phyloP scores from a whole-genome alignment of 352 stramenopile genomes.

The Phytophthora macrochlamydospora region DNA sequence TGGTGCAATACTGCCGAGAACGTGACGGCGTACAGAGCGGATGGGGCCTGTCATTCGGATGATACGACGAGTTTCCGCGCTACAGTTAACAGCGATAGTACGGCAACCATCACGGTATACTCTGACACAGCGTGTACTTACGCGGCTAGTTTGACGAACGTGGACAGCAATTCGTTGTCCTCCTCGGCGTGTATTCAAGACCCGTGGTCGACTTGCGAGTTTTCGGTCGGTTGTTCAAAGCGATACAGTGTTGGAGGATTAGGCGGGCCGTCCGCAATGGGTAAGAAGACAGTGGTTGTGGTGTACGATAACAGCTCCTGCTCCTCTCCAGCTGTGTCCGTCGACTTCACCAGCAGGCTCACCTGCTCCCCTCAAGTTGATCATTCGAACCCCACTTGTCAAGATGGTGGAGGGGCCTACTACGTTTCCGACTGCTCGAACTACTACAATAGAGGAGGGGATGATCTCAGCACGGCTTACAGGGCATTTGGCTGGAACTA shows the following conservation, averaged over 20 bases:
- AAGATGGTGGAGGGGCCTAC: background rate
- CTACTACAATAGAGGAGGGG: background rate
- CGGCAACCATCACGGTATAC: background rate
- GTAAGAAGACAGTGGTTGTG: too few species aligned
- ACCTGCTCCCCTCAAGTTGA: background rate
- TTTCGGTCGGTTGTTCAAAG: too few species aligned
- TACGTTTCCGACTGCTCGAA: constrained; percentile 12
- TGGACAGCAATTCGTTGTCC: too few species aligned
- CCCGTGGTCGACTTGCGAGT: too few species aligned
- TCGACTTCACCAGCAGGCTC: background rate
- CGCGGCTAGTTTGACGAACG: too few species aligned
- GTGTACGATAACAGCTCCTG: background rate
- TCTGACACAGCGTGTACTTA: too few species aligned
- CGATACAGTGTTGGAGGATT: too few species aligned
- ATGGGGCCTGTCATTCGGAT: constrained; percentile 1
- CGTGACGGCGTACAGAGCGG: background rate
- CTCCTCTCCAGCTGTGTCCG: background rate
- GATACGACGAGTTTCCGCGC: too few species aligned
- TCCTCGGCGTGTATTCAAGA: too few species aligned
- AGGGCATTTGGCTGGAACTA: background rate
- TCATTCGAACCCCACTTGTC: constrained; percentile 10
- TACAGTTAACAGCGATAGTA: background rate
- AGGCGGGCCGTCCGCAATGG: too few species aligned
- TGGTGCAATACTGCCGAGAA: background rate
- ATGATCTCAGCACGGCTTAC: constrained; percentile 2